These are phyloP conservation scores for Penicillium sp. DNA, from an alignment of 2,329 filamentous ascomycete genomes.

Conservation along the genomic window DNA sequence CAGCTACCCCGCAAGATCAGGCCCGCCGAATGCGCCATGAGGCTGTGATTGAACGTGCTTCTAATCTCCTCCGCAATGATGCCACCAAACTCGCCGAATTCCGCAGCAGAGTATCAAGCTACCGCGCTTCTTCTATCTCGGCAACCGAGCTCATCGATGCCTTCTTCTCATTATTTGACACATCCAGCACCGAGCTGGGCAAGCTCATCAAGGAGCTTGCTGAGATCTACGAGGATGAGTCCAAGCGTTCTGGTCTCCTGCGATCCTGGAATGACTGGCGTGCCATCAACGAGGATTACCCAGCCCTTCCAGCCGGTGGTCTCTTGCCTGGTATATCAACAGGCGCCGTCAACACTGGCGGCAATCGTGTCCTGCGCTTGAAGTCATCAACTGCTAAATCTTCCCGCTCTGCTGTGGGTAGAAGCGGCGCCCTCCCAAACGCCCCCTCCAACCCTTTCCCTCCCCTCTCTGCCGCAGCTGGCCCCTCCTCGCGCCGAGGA, in stretches of 20 bases:
- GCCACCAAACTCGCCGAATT: slow-evolving; percentile 72
- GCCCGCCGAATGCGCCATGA: slow-evolving; percentile 76
- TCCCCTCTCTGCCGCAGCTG: slow-evolving; percentile 35
- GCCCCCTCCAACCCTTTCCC: slow-evolving; percentile 48
- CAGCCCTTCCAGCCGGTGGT: slow-evolving; percentile 74
- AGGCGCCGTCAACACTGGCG: slow-evolving; percentile 49
- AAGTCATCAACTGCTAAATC: slow-evolving; percentile 70
- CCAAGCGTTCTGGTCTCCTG: slow-evolving; percentile 69
- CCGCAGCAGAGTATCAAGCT: slow-evolving; percentile 74
- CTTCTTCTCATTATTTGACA: slow-evolving; percentile 84
- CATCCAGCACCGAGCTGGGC: slow-evolving; percentile 74
- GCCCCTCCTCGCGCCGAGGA: slow-evolving; percentile 21
- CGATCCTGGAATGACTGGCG: slow-evolving; percentile 94
- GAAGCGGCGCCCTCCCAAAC: slow-evolving; percentile 53
- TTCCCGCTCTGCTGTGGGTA: slow-evolving; percentile 59
- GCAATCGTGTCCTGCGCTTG: slow-evolving; percentile 60
- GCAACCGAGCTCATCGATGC: slow-evolving; percentile 78
- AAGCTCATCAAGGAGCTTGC: slow-evolving; percentile 88
- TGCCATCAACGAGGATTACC: slow-evolving; percentile 93
- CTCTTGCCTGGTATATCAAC: slow-evolving; percentile 58
- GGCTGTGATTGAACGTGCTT: slow-evolving; percentile 81
- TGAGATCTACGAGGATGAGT: slow-evolving; percentile 82
- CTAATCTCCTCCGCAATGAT: slow-evolving; percentile 76
- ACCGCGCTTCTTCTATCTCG: slow-evolving; percentile 65
- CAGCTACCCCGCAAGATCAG: slow-evolving; percentile 71